phyloP scores from a whole-genome alignment of 1,284 basidiomycete species.

The Somion occarium region DNA sequence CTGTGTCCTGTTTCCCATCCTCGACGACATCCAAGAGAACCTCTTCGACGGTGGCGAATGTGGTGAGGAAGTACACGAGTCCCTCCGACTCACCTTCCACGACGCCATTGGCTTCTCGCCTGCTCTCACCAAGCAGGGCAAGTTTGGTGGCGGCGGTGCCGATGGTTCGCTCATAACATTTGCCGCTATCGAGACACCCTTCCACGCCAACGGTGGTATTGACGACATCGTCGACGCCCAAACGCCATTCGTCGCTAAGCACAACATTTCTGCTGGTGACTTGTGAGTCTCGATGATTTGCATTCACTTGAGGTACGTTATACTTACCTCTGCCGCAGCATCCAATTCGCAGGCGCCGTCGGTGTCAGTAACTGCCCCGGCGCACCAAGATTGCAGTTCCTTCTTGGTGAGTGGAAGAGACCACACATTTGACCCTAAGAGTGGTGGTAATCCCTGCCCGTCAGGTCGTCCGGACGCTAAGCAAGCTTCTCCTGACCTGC shows the following conservation, averaged over 20 bases:
- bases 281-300: conserved; percentile 16
- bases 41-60: conserved; percentile 15
- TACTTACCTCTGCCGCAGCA: conserved; percentile 13
- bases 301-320: not conserved
- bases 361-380: conserved; percentile 26
- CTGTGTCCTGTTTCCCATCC: conserved; percentile 7
- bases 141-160: conserved; percentile 31
- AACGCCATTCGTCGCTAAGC: conserved; percentile 25
- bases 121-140: conserved; percentile 16
- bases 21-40: conserved; percentile 7
- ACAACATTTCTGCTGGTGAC: conserved; percentile 25
- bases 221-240: conserved; percentile 31
- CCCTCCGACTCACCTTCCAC: conserved; percentile 20
- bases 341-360: conserved; percentile 27
- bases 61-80: conserved; percentile 16
- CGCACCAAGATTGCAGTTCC: conserved; percentile 24
- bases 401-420: conserved; percentile 16
- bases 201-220: conserved; percentile 33
- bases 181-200: conserved; percentile 27
- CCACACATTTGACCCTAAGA: conserved; percentile 1
- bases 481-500: conserved; percentile 20
- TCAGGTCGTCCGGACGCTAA: conserved; percentile 11
- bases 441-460: not conserved
- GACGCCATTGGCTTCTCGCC: conserved; percentile 22
- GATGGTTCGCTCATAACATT: conserved; percentile 38